Evolutionary conservation across 176 grass and related monocot species (phyloP).

Genomic region (Pharus latifolius): DNA sequence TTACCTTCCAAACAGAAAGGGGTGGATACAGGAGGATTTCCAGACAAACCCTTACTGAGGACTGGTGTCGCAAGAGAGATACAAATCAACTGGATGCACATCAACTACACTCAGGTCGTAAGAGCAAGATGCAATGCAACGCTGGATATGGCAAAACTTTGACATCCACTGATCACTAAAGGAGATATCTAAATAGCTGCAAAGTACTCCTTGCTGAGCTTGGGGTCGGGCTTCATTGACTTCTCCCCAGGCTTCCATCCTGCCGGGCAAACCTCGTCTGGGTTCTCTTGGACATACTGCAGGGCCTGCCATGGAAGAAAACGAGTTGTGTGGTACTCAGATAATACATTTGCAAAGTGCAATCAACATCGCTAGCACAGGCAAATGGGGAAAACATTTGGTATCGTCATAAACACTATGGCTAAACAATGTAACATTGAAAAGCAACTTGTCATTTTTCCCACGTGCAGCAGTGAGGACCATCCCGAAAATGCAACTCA

Average conservation of each 20-base stretch:
- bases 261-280: conserved; percentile 87
- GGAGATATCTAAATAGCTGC: conserved; percentile 9
- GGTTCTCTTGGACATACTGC: conserved; percentile 91
- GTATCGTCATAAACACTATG: not conserved
- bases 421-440: too few relatives aligned
- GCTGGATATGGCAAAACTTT: not conserved
- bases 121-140: not conserved
- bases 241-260: conserved; percentile 82
- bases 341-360: too few relatives aligned
- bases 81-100: not conserved
- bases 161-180: not conserved
- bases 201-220: conserved; percentile 57
- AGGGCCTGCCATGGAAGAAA: conserved; percentile 48
- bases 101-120: conserved; percentile 4
- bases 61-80: not conserved
- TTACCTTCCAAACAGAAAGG: conserved; percentile 8
- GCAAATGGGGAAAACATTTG: too few relatives aligned
- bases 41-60: not conserved
- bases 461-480: too few relatives aligned
- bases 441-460: not conserved
- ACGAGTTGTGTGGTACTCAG: too few relatives aligned
- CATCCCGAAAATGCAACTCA: not conserved
- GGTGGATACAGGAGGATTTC: not conserved
- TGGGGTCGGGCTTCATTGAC: conserved; percentile 82
- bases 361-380: too few relatives aligned